phyloP scores from a whole-genome alignment of 2,329 filamentous ascomycete genomes.

The Ambrosiella cleistominuta region DNA sequence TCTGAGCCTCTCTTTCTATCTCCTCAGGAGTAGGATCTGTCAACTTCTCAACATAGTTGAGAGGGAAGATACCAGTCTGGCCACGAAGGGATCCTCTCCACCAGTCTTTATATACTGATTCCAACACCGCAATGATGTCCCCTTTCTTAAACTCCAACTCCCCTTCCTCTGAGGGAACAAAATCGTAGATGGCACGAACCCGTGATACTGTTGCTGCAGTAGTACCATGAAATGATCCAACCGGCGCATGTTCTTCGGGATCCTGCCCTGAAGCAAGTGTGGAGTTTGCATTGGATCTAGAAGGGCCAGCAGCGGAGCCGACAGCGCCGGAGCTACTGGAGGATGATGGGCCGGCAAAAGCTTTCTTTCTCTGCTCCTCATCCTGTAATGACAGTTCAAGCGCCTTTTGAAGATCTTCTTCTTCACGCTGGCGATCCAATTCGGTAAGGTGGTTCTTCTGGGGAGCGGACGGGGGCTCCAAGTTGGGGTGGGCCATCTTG shows the following conservation, averaged over 20 bases:
- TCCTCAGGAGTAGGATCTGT: slow-evolving; percentile 89
- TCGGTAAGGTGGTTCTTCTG: slow-evolving; percentile 86
- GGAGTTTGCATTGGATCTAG: not conserved
- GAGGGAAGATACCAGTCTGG: slow-evolving; percentile 90
- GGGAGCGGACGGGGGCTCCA: slow-evolving; percentile 83
- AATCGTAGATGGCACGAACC: slow-evolving; percentile 86
- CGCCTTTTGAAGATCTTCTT: slow-evolving; percentile 93
- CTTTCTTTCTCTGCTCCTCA: slow-evolving; percentile 44
- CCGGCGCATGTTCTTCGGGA: slow-evolving; percentile 29
- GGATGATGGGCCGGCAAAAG: slow-evolving; percentile 20
- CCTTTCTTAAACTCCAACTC: slow-evolving; percentile 94
- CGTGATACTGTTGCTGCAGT: slow-evolving; percentile 92
- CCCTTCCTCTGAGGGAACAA: slow-evolving; percentile 80
- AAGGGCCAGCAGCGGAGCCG: slow-evolving; percentile 20
- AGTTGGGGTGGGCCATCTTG: slow-evolving; percentile 67
- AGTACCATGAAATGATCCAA: slow-evolving; percentile 51
- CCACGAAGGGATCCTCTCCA: slow-evolving; percentile 92
- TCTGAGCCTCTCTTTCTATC: slow-evolving; percentile 84
- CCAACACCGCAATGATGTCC: slow-evolving; percentile 89
- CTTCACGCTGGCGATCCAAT: slow-evolving; percentile 79
- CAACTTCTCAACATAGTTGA: slow-evolving; percentile 97
- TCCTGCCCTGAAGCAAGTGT: not conserved
- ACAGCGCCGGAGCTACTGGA: slow-evolving; percentile 15
- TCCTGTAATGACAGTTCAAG: slow-evolving; percentile 85
- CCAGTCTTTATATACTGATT: slow-evolving; percentile 99